A percentile compares a stretch with the other conserved stretches of the same genome.
phyloP scores from a whole-genome alignment of 2,329 filamentous ascomycete species.

The Lachnellula cervina region DNA sequence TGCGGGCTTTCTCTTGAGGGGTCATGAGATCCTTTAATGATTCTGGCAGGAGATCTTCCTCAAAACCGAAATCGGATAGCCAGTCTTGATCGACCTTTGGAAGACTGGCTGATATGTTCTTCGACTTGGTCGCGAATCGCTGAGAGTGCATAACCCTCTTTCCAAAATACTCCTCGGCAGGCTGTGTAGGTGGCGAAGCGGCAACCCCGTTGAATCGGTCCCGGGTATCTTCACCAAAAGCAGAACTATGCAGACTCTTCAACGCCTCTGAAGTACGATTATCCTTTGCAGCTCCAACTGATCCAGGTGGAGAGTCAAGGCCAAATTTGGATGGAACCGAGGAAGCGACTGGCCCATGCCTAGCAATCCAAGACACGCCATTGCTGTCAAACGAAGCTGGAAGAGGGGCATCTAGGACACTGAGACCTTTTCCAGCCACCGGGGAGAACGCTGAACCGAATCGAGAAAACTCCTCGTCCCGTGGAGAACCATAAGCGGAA shows the following conservation, averaged over 20 bases:
- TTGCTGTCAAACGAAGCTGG: constrained; percentile 96
- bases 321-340: constrained; percentile 91
- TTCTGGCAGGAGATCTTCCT: constrained; percentile 83
- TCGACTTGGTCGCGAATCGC: constrained; percentile 61
- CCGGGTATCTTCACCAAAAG: constrained; percentile 55
- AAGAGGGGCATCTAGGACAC: constrained; percentile 86
- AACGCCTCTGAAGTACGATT: constrained; percentile 58
- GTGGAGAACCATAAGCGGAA: constrained; percentile 75
- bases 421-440: constrained; percentile 64
- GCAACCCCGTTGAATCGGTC: constrained; percentile 55
- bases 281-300: constrained; percentile 59
- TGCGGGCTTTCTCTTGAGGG: constrained; percentile 60
- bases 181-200: constrained; percentile 36
- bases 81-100: constrained; percentile 60
- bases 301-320: constrained; percentile 77
- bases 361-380: constrained; percentile 84
- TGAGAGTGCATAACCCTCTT: constrained; percentile 68
- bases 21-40: constrained; percentile 62
- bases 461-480: constrained; percentile 58
- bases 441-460: constrained; percentile 76
- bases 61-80: constrained; percentile 69
- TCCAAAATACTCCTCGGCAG: constrained; percentile 58
- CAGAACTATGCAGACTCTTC: constrained; percentile 61
- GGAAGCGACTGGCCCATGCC: constrained; percentile 84
- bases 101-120: constrained; percentile 63